These are phyloP conservation scores for Scleromitrula shiraiana DNA, from an alignment of 2,329 filamentous ascomycete genomes.

Conservation along the genomic window DNA sequence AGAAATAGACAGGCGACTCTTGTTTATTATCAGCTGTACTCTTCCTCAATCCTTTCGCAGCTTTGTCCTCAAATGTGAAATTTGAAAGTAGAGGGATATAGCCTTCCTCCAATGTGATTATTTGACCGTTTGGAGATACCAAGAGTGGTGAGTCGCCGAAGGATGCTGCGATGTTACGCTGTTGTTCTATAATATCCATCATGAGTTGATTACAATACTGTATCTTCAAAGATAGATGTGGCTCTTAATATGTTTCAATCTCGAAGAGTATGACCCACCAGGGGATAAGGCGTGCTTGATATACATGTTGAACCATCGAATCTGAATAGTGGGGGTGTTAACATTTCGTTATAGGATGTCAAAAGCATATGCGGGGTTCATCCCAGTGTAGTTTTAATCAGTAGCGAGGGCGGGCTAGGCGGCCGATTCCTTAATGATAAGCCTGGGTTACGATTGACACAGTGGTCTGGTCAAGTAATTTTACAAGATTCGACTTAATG, in stretches of 20 bases:
- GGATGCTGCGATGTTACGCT: neutral
- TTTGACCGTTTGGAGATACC: neutral
- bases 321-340: no score
- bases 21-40: neutral
- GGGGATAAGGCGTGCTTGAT: no score
- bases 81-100: neutral
- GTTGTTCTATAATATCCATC: neutral
- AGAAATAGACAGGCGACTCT: neutral
- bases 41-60: neutral
- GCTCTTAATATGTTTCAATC: neutral
- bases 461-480: no score
- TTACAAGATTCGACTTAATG: no score
- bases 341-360: no score
- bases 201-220: neutral
- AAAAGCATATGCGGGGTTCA: no score
- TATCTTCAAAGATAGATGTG: neutral
- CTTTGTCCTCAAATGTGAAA: neutral
- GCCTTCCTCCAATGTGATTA: neutral
- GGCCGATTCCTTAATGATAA: no score
- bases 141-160: neutral
- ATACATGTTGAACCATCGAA: no score
- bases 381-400: no score
- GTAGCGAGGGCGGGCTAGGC: no score
- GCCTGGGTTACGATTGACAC: no score
- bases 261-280: no score